These are phyloP conservation scores for Tylopilus sp. DNA, from an alignment of 1,284 basidiomycete species.

Conservation along the genomic window DNA sequence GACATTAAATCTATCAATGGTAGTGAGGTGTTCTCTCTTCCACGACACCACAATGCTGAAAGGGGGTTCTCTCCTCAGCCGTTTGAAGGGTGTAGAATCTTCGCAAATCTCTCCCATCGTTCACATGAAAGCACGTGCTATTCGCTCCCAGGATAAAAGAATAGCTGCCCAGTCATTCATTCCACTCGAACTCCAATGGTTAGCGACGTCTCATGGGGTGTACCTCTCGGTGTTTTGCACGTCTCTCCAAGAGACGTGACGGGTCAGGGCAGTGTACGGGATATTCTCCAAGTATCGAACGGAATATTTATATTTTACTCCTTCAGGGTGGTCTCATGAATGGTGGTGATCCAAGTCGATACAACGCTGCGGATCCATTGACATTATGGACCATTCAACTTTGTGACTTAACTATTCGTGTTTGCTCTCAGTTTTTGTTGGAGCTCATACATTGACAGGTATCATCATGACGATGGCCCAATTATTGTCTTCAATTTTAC, in stretches of 20 bases:
- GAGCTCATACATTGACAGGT: conserved; percentile 25
- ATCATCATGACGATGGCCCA: conserved; percentile 81
- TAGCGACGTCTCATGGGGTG: background rate
- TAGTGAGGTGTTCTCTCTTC: too few relatives aligned
- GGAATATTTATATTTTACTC: background rate
- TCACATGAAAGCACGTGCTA: background rate
- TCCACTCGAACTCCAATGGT: background rate
- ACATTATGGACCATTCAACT: conserved; percentile 93
- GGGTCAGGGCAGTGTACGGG: background rate
- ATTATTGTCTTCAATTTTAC: conserved; percentile 70
- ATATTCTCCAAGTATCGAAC: background rate
- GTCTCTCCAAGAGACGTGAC: background rate
- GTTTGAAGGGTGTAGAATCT: too few relatives aligned
- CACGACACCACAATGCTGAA: too few relatives aligned
- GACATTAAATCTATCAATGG: background rate
- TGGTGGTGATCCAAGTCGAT: conserved; percentile 76
- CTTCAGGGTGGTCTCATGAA: conserved; percentile 74
- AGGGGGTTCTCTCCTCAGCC: too few relatives aligned
- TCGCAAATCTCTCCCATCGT: background rate
- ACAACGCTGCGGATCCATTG: conserved; percentile 78
- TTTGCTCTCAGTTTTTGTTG: background rate
- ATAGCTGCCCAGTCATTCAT: background rate
- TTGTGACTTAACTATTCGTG: conserved; percentile 58
- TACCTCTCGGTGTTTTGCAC: background rate
- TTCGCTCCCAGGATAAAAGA: background rate